Evolutionary conservation across 2,329 filamentous ascomycete genomes (phyloP), one percentile per base, ranked within the genome.

Genomic region (Aureobasidium pullulans): DNA sequence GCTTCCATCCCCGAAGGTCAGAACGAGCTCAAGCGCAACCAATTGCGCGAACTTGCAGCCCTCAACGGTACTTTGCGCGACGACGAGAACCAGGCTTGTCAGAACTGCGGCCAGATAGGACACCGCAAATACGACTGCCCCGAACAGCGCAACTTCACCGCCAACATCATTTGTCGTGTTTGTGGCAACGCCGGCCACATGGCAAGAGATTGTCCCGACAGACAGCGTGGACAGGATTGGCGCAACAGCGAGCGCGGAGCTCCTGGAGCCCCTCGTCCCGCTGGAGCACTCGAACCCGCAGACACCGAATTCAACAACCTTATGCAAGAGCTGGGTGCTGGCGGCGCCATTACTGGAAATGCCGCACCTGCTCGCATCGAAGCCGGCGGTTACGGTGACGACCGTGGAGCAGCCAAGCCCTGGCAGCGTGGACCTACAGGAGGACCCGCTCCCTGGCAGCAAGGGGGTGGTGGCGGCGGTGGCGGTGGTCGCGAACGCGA

Each of bases 51-150:
- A 75, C 89, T 99, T 65, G 94, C 94, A 44, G 91, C 94, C 29
- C 88, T 99, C 68, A 99, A 99, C 84, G 94, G 94, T 84, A 99
- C 94, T 8, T 86, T 99, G 19, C 93, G 94, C 79, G 94, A 99
- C 71, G 94, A 99, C 70, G 94, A 99, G 74, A 99, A 99, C 75
- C 94, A 99, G 74, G 94, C 94, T 65, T 99, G 94, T 77, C 94
- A 99, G 79, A 99, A 99, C 80, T 99, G 85, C 76, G 94, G 94
- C 68, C 91, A 97, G 81, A 99, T 99, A 65, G 94, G 94, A 62
- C 94, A 99, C 75, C 88, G 94, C 76, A 99, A 99, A 77, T 97
- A 96, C 73, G 94, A 99, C 72, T 99, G 94, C 68, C 94, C 94
- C 13, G 90, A 99, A 77, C 90, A 94, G 74, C 90, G 92, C 72